These are phyloP conservation scores for Pythium brassicae DNA, from an alignment of 352 stramenopile species.

Conservation along the genomic window DNA sequence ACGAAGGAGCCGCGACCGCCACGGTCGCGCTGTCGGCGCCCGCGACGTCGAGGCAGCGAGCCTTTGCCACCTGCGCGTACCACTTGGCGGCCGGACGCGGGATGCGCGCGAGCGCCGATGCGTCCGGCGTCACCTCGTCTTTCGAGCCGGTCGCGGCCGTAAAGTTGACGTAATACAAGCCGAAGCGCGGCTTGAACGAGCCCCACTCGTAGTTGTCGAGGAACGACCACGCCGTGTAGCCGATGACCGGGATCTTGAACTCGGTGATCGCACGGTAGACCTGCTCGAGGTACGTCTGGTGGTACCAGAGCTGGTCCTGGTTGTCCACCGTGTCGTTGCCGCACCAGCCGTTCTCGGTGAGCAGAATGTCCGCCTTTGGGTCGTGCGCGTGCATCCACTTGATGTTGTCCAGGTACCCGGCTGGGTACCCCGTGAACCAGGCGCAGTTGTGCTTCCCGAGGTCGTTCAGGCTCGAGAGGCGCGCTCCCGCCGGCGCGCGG, in stretches of 20 bases:
- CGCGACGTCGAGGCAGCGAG: conserved; percentile 46
- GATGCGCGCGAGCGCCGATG: conserved; percentile 28
- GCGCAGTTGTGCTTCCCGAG: conserved; percentile 27
- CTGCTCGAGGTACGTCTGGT: conserved; percentile 45
- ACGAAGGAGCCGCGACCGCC: too few relatives aligned
- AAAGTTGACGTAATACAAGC: conserved; percentile 5
- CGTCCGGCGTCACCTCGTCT: conserved; percentile 16
- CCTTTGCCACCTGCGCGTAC: conserved; percentile 49
- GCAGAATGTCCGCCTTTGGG: conserved; percentile 33
- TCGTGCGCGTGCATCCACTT: conserved; percentile 65
- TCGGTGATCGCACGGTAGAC: conserved; percentile 54
- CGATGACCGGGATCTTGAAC: conserved; percentile 70
- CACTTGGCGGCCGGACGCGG: conserved; percentile 44
- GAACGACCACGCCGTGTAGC: conserved; percentile 93
- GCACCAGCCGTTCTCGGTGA: conserved; percentile 71
- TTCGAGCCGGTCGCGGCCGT: conserved; percentile 18
- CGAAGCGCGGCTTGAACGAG: conserved; percentile 53
- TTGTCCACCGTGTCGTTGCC: conserved; percentile 23
- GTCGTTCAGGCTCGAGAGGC: conserved; percentile 26
- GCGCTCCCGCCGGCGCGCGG: conserved; percentile 51
- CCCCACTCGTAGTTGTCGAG: conserved; percentile 93
- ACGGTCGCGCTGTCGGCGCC: too few relatives aligned
- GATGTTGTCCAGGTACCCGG: conserved; percentile 54
- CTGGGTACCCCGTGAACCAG: conserved; percentile 39
- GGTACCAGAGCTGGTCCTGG: conserved; percentile 57